Evolutionary conservation across 2,329 filamentous ascomycete genomes (phyloP), one percentile per base, ranked within the genome.

Genomic region (Blumeria hordei): DNA sequence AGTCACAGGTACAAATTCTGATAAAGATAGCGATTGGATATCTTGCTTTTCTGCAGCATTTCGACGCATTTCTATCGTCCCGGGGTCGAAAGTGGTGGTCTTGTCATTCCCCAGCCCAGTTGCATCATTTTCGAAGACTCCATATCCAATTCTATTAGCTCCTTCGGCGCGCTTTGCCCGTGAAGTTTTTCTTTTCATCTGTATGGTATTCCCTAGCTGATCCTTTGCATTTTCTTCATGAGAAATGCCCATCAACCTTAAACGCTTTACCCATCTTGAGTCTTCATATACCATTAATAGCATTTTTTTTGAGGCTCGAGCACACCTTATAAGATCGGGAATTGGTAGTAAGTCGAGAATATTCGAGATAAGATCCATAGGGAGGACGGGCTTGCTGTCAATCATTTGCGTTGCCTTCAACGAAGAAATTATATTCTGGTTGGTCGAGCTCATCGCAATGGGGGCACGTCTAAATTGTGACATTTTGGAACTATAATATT

Each of bases 281-380:
- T 98, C 92, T 67, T 98, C 92, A 69, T 96, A 98, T 3, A 95
- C 88, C 88, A 98, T 98, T 69, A 98, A 92, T 65, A 84, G 83
- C 75, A 96, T 78, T 58, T 86, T 84, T 64, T 78, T 83, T 57
- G 87, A 94, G 28, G 85, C 81, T 59, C 83, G 81, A 47, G 92
- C 90, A 65, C 87, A 90, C 61, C 80, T 79, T 66, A 96, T 77
- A 63, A 94, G 81, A 67, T 95, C 90, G 57, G 82, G 72, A 33
- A 94, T 76, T 41, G 86, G 83, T 41, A 96, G 78, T 69, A 93
- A 88, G 65, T 95, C 87, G 64, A 98, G 77, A 60, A 98, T 88
- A 0, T 80, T 76, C 34, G 83, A 83, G 62, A 96, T 78, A 61
- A 96, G 86, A 70, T 96, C 90, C 86, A 65, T 88, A 59, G 90